Percentiles rank a stretch among this genome's conserved stretches.
Evolutionary conservation across 768 basidiomycete genomes (phyloP).

Genomic region (Kwoniella newhampshirensis): DNA sequence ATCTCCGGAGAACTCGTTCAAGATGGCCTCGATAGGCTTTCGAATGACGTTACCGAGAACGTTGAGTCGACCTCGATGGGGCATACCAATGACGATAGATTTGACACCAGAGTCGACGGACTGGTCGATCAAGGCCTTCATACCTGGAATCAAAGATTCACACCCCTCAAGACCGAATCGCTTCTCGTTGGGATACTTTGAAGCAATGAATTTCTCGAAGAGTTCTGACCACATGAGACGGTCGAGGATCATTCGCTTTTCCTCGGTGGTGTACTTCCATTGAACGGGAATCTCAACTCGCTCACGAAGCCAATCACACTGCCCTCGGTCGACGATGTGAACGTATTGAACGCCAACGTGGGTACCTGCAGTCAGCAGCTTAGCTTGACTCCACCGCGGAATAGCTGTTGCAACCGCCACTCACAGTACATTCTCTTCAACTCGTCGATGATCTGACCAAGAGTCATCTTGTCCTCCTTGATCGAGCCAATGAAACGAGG

Average conservation of each 20-base stretch:
- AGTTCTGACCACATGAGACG: conserved; percentile 99
- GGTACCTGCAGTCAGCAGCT: conserved; percentile 55
- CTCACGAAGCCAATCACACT: conserved; percentile 98
- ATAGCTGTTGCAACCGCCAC: conserved; percentile 44
- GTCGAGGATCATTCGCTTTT: conserved; percentile 98
- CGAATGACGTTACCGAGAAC: conserved; percentile 97
- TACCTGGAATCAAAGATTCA: conserved; percentile 94
- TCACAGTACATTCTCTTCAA: conserved; percentile 91
- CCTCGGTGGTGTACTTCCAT: conserved; percentile 96
- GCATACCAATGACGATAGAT: conserved; percentile 97
- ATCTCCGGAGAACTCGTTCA: conserved; percentile 88
- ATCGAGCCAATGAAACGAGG: conserved; percentile 90
- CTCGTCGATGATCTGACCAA: conserved; percentile 86
- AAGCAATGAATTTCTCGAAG: conserved; percentile 97
- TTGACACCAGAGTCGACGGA: conserved; percentile 96
- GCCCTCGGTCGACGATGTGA: conserved; percentile 96
- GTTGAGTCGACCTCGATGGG: conserved; percentile 96
- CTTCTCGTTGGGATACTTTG: conserved; percentile 99
- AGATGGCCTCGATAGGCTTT: conserved; percentile 95
- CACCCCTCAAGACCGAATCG: conserved; percentile 98
- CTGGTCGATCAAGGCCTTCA: conserved; percentile 99
- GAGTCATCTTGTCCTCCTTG: conserved; percentile 72
- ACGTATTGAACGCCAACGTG: conserved; percentile 55
- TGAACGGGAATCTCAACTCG: conserved; percentile 92
- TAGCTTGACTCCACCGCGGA: not conserved